A percentile compares a stretch with the other conserved stretches of the same genome.
phyloP scores from a whole-genome alignment of 352 stramenopile species.

The Globisporangium takayamanum region DNA sequence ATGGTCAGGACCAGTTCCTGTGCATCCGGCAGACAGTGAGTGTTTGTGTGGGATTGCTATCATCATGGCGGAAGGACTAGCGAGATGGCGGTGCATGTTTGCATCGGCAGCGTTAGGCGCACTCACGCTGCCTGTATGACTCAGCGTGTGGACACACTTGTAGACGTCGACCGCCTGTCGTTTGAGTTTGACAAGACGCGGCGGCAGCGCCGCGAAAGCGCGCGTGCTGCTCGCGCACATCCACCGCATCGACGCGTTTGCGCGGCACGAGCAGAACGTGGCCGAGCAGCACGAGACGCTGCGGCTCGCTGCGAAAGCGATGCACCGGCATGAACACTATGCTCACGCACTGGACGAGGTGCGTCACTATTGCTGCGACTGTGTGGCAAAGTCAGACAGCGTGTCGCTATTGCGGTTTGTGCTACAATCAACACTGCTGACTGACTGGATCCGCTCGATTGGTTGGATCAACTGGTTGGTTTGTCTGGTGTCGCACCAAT shows the following conservation, averaged over 20 bases:
- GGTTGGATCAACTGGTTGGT: too few relatives aligned
- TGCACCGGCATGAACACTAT: slow-evolving; percentile 40
- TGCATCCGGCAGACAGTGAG: too few relatives aligned
- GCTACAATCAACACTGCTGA: neutral
- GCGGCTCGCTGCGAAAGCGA: slow-evolving; percentile 35
- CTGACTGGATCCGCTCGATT: neutral
- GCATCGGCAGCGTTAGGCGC: too few relatives aligned
- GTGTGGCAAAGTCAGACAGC: too few relatives aligned
- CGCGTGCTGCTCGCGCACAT: slow-evolving; percentile 41
- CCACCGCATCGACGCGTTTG: slow-evolving; percentile 36
- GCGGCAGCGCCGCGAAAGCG: slow-evolving; percentile 32
- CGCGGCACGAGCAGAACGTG: slow-evolving; percentile 28
- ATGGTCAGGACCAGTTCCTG: too few relatives aligned
- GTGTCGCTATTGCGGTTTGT: too few relatives aligned
- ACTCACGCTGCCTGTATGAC: too few relatives aligned
- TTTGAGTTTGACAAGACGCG: slow-evolving; percentile 47
- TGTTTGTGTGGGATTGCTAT: too few relatives aligned
- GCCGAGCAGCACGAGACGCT: slow-evolving; percentile 29
- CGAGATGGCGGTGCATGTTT: too few relatives aligned
- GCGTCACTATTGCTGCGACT: neutral
- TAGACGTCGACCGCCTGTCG: slow-evolving; percentile 25
- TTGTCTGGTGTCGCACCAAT: too few relatives aligned
- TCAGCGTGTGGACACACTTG: too few relatives aligned
- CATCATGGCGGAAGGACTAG: too few relatives aligned
- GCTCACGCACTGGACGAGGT: slow-evolving; percentile 31